Base-by-base conservation (phyloP, 257 asterid genomes). In the Rhazya stricta region DNA sequence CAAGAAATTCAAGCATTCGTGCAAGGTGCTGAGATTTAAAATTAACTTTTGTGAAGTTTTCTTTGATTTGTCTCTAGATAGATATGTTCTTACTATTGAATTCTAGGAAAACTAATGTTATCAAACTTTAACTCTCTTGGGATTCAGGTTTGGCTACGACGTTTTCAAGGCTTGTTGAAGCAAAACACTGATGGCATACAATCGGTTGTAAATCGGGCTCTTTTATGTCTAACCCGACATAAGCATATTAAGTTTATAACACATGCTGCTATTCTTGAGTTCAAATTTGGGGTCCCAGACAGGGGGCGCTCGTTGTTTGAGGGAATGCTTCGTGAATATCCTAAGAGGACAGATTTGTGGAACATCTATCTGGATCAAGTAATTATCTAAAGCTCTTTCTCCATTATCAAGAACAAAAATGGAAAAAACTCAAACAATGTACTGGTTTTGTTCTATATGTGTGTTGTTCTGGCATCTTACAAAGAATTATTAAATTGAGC, bases 321-420 rank as follows among this genome's bases (percentile, higher is more conserved):
- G 85, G 87, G 88, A 57, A 86, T 91, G 89, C 93, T 95, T 39
- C 83, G 89, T 71, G 96, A 95, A 79, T 89, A 95, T 85, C 97
- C 98, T 19, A 91, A 88, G 87, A 87, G 97, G 85, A 95, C 96
- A 27, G 99, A 95, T 81, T 79, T 92, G 81, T 92, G 99, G 99
- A 95, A 96, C 72, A 77, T 92, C 77, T 95, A 95, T 80, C 85
- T 95, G 12, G 99, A 95, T 81, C 99, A 89, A 77, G 99, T 95
- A 90, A 84, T 62, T 4, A 12, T 50, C 42, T 27, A 9, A 57
- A 78, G 74, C 36, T 2, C 43, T 7, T 25, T 9, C 50, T 36
- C 19, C 45, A 45, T 11, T 37, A 29, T 10, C 45, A 37, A 34
- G 29, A 23, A 30, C n/a, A 56, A 36, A 29, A 36, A 37, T 3